Conservation (phyloP, 805 yeast species). For the Candida coleopterorum region DNA sequence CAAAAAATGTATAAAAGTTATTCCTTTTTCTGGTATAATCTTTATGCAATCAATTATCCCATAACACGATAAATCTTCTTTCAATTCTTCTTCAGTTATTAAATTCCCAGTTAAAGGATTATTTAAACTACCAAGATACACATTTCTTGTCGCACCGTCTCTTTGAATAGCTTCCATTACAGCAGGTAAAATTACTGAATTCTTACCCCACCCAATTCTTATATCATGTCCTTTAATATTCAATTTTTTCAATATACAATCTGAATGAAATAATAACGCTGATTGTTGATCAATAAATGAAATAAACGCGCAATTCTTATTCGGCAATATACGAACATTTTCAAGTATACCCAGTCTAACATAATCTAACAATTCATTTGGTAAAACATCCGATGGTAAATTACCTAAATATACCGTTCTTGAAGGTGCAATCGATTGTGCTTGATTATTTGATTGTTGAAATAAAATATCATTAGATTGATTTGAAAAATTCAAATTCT, state of each 20-base stretch:
- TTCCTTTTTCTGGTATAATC: conserved; percentile 72
- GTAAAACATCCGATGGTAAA: conserved; percentile 74
- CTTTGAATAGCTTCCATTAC: conserved; percentile 73
- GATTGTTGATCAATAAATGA: conserved; percentile 86
- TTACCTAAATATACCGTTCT: conserved; percentile 90
- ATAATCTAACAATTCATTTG: conserved; percentile 80
- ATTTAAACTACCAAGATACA: conserved; percentile 77
- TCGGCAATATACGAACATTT: conserved; percentile 69
- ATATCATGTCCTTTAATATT: conserved; percentile 77
- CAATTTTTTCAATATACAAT: conserved; percentile 80
- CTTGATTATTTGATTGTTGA: conserved; percentile 2
- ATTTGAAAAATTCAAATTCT: background rate
- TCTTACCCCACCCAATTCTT: conserved; percentile 91
- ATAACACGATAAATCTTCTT: conserved; percentile 60
- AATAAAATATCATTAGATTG: conserved; percentile 1
- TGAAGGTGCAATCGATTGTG: conserved; percentile 47
- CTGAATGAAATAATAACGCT: conserved; percentile 89
- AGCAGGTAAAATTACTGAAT: conserved; percentile 66
- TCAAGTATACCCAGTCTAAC: conserved; percentile 90
- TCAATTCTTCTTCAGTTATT: conserved; percentile 60
- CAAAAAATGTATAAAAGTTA: conserved; percentile 87
- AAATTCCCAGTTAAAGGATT: conserved; percentile 45
- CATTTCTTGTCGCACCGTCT: conserved; percentile 92
- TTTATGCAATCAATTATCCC: conserved; percentile 87
- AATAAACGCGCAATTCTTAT: conserved; percentile 84